Percentiles rank a stretch among this genome's conserved stretches.
phyloP scores from a whole-genome alignment of 1,284 basidiomycete species.

The Trichosporon faecale region DNA sequence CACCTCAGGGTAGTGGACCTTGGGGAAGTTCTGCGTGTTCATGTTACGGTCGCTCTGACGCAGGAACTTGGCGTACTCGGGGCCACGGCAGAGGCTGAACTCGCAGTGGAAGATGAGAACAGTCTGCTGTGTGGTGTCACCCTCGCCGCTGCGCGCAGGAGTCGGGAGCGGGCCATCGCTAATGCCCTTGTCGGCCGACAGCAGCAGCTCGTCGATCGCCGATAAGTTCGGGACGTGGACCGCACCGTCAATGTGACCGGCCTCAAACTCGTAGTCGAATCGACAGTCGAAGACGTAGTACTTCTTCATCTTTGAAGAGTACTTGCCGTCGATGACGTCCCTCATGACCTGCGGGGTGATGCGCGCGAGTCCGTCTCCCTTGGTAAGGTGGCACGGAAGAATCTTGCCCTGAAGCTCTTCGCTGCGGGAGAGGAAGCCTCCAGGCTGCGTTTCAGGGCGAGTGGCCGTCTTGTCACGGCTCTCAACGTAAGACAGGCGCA shows the following conservation, averaged over 20 bases:
- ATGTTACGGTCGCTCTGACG: slow-evolving; percentile 83
- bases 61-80: slow-evolving; percentile 89
- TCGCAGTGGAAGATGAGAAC: slow-evolving; percentile 97
- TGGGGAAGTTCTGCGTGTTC: slow-evolving; percentile 85
- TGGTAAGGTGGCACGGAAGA: slow-evolving; percentile 86
- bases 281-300: slow-evolving; percentile 91
- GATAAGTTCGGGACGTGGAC: slow-evolving; percentile 85
- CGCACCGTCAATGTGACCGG: slow-evolving; percentile 89
- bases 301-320: slow-evolving; percentile 61
- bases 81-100: slow-evolving; percentile 90
- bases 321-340: slow-evolving; percentile 69
- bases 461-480: neutral
- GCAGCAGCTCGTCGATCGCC: slow-evolving; percentile 75
- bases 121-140: slow-evolving; percentile 62
- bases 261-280: slow-evolving; percentile 93
- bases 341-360: slow-evolving; percentile 78
- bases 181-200: slow-evolving; percentile 57
- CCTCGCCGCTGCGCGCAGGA: slow-evolving; percentile 77
- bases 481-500: slow-evolving; percentile 22
- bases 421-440: slow-evolving; percentile 51
- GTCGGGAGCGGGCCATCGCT: slow-evolving; percentile 59
- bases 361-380: slow-evolving; percentile 92
- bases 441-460: neutral
- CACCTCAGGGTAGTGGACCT: slow-evolving; percentile 91
- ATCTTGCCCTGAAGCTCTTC: slow-evolving; percentile 90